Base-by-base conservation (phyloP, 1,284 basidiomycete species). In the Tetrapyrgos nigripes region DNA sequence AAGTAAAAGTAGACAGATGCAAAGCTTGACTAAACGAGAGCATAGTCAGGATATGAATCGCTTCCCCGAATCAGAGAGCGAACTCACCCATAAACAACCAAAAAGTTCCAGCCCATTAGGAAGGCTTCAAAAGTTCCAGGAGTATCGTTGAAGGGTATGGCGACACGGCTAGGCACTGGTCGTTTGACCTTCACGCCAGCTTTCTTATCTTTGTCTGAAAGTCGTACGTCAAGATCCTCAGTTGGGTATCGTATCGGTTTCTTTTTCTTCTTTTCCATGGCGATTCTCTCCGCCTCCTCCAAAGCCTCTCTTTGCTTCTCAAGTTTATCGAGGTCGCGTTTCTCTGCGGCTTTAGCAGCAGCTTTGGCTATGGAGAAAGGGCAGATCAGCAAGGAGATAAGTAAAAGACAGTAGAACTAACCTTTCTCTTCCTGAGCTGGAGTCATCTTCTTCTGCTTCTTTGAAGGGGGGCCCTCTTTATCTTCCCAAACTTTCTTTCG, bases 21-120 rank as follows among this genome's bases (percentile, higher is more conserved):
- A 99, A 81, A 2, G 96, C 89, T 82, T 92, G 89, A 8, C 94
- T 95, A 68, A 17, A 43, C 23, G 57, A 19, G 21, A 46, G 24
- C 17, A 14, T n/a, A 55, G 31, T 29, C 29, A 21, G 10, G 60
- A 48, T 26, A 54, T 48, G 31, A 46, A 55, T 51, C 6, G 17
- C 8, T 33, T 27, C 27, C 6, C 19, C 31, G 14, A 28, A 17
- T 10, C 46, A 47, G 27, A 26, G 50, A 49, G 33, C 59, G 24
- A 28, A 76, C 89, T 67, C 71, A 95, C 93, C 95, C 94, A 74
- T 95, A 94, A 55, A 95, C 89, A 59, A 93, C 89, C 64, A 98
- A 77, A 73, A 97, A 97, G 73, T 93, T 95, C 94, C 96, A 99
- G 19, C 87, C 80, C 83, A 92, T 88, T 47, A 98, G 75, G 73